Evolutionary conservation across 257 asterid genomes (phyloP), one percentile per base, ranked within the genome.

Genomic region (Solanum corneliomulleri): DNA sequence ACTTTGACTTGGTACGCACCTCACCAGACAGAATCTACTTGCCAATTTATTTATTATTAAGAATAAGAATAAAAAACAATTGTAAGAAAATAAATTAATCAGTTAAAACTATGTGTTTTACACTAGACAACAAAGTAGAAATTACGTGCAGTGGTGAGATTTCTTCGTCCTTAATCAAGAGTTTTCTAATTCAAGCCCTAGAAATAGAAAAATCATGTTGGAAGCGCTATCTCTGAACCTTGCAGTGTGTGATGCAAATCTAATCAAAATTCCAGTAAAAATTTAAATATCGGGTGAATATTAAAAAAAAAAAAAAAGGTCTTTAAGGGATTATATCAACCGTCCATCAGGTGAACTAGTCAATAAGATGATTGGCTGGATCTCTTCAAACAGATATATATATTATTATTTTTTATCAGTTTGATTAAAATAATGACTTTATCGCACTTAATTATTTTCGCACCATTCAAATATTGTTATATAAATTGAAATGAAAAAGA

Each of bases 101-200:
- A 14, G 21, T 49, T 14, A 49, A 47, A 49, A 49, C 1, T 49
- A 13, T 2, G 21, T 49, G 1, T 49, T 49, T 49, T 49, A 49
- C 6, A 5, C 45, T 3, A 49, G 58, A 49, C 20, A 49, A 47
- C 14, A 41, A 41, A 41, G 11, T 41, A 41, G 12, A 1, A 2
- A 41, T 41, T 41, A 41, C 0, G n/a, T n/a, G n/a, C 45, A 41
- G 9, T 2, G 3, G 2, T 5, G 0, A 15, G 1, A 15, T 8
- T 49, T 8, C 9, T 49, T 49, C 21, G 4, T 15, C 9, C 21
- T 49, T 49, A 15, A 49, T 15, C 0, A 15, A 15, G 3, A 49
- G 3, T 2, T 16, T 0, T 49, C 9, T 12, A 9, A 10, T 41
- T 41, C 0, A 10, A 41, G 3, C 3, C 11, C 7, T 5, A 6